Percentiles rank a stretch among this genome's conserved stretches.
These are phyloP conservation scores for Xanthoconium purpureum DNA, from an alignment of 768 basidiomycete genomes.

Conservation along the genomic window DNA sequence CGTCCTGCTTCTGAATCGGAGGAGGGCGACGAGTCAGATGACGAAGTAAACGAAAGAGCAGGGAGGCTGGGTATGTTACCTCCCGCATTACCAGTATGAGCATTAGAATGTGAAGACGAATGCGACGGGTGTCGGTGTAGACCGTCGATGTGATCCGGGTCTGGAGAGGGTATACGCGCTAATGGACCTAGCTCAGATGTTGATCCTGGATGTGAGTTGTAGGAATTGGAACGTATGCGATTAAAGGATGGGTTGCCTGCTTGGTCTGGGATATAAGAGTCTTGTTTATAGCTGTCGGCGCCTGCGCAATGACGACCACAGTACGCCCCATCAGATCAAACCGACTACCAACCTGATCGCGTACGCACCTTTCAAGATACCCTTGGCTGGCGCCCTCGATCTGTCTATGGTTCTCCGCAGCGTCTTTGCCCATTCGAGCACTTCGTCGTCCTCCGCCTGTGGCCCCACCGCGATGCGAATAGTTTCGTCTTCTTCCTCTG, in stretches of 20 bases:
- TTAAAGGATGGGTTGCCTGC: constrained; percentile 38
- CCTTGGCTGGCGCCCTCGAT: constrained; percentile 62
- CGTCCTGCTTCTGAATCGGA: constrained; percentile 38
- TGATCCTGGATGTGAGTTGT: constrained; percentile 49
- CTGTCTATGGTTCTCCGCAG: constrained; percentile 72
- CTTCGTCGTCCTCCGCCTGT: constrained; percentile 46
- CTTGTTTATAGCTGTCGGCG: constrained; percentile 67
- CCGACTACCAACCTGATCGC: not conserved
- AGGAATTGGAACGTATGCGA: constrained; percentile 80
- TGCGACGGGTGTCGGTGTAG: constrained; percentile 66
- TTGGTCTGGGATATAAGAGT: constrained; percentile 45
- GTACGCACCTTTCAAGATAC: constrained; percentile 75
- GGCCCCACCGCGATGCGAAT: constrained; percentile 43
- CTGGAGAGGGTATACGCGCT: constrained; percentile 76
- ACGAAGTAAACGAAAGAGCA: constrained; percentile 54
- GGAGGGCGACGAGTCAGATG: constrained; percentile 34
- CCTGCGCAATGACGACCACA: constrained; percentile 38
- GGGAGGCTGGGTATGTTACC: constrained; percentile 44
- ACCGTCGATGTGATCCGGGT: constrained; percentile 87
- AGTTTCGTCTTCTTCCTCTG: constrained; percentile 69
- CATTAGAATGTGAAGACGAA: constrained; percentile 41
- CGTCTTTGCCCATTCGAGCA: constrained; percentile 76
- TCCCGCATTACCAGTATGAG: constrained; percentile 20
- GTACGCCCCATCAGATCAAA: constrained; percentile 2
- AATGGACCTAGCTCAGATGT: constrained; percentile 67